Conservation (phyloP, 306 rosid species). For the Castanea crenata region DNA sequence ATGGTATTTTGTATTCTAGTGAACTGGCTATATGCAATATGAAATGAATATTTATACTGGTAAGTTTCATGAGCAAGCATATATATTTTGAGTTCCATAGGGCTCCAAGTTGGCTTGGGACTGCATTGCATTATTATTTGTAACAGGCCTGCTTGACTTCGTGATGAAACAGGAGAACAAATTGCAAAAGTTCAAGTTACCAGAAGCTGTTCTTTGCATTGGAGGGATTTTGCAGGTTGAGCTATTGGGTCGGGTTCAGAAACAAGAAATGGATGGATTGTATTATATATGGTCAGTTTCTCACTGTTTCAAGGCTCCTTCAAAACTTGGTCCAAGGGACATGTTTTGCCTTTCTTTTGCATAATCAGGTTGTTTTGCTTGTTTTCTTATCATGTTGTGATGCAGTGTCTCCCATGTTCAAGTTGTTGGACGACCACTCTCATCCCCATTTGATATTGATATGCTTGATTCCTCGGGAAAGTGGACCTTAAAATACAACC, state of each 20-base stretch:
- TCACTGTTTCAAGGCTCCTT: not conserved
- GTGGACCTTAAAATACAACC: constrained; percentile 39
- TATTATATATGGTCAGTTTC: constrained; percentile 57
- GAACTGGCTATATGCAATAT: not conserved
- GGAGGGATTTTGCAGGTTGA: constrained; percentile 64
- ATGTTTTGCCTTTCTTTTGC: not conserved
- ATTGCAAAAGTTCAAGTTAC: constrained; percentile 57
- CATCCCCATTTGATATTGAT: constrained; percentile 28
- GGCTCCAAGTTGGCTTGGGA: not conserved
- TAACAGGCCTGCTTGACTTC: constrained; percentile 12
- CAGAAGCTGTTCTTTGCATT: constrained; percentile 57
- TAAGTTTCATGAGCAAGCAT: not conserved
- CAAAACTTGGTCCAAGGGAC: not conserved
- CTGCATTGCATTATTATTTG: not conserved
- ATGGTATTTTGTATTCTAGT: not conserved
- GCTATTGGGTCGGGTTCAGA: constrained; percentile 62
- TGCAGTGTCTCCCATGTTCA: constrained; percentile 56
- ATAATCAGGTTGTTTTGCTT: not conserved
- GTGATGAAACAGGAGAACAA: constrained; percentile 39
- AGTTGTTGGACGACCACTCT: constrained; percentile 43
- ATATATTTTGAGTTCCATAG: not conserved
- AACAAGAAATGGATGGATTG: constrained; percentile 42
- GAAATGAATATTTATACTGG: not conserved
- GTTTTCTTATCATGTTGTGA: constrained; percentile 7
- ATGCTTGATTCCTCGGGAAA: constrained; percentile 26